Evolutionary conservation across 2,329 filamentous ascomycete genomes (phyloP).

Genomic region (Fonsecaea erecta): DNA sequence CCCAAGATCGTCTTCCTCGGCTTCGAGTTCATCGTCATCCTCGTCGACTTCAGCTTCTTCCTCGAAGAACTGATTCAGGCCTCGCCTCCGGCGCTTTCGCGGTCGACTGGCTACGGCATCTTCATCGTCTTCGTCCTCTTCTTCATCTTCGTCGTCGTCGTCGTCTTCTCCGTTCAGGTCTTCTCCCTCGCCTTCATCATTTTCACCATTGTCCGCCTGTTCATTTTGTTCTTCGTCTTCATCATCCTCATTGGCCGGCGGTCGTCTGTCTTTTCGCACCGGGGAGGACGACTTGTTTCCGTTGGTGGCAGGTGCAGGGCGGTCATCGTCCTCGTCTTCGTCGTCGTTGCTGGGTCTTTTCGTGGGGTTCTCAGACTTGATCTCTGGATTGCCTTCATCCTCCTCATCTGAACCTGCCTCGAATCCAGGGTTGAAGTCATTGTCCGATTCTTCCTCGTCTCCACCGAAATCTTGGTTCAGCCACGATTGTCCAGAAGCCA

Average conservation of each 20-base stretch:
- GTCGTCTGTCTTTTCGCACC: conserved; percentile 31
- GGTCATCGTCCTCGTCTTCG: conserved; percentile 34
- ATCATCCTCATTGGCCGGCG: conserved; percentile 52
- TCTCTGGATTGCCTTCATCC: conserved; percentile 44
- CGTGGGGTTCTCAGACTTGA: conserved; percentile 35
- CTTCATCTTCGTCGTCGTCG: conserved; percentile 57
- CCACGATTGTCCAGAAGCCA: conserved; percentile 48
- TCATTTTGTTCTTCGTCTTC: conserved; percentile 53
- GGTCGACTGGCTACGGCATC: conserved; percentile 63
- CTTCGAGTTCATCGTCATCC: conserved; percentile 82
- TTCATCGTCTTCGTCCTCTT: conserved; percentile 48
- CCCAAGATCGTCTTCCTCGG: conserved; percentile 87
- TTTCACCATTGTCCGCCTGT: conserved; percentile 48
- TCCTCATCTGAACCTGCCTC: conserved; percentile 76
- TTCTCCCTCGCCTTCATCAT: conserved; percentile 46
- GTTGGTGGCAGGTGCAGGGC: conserved; percentile 12
- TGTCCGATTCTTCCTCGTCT: conserved; percentile 69
- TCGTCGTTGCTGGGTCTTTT: conserved; percentile 27
- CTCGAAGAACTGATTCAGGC: conserved; percentile 88
- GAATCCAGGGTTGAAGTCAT: conserved; percentile 84
- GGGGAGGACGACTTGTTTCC: conserved; percentile 26
- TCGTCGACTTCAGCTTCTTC: conserved; percentile 97
- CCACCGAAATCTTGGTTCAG: conserved; percentile 56
- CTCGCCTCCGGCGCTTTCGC: conserved; percentile 74
- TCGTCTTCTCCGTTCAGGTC: conserved; percentile 55